Base-by-base conservation (phyloP, 2,329 filamentous ascomycete species). In the Didymella pomorum region DNA sequence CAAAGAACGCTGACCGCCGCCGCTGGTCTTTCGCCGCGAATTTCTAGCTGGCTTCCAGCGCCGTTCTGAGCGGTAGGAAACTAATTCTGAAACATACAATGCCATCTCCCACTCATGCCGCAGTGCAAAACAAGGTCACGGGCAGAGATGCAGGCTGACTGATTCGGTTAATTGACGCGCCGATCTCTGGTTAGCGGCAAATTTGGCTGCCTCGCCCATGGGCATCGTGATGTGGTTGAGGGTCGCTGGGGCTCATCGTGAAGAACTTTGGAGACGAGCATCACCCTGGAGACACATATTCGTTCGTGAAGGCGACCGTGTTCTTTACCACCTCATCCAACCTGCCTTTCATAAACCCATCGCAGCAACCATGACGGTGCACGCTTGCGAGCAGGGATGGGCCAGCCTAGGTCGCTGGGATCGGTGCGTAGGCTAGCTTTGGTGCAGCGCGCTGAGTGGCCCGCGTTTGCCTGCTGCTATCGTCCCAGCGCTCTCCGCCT, bases 381-480 rank as follows among this genome's bases (percentile, higher is more conserved):
- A 52, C 49, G 55, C 55, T 58, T 58, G 51, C 50, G 50, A 45
- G 63, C 64, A 67, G 60, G 65, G 65, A 62, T 64, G 60, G 23
- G 59, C 29, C 14, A 31, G 29, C 52, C 60, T 61, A 58, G 65
- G 59, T 57, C 51, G 61, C 63, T 56, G 53, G 62, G 64, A 50
- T 62, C 64, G 58, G 59, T 35, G 54, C 53, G 37, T 46, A 52
- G 53, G 56, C 43, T 57, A 62, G 61, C 23, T 25, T 25, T 25
- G 23, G 23, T 52, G 62, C 62, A 35, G 58, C 49, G 43, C 56
- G 64, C 60, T 68, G 64, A 68, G 56, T 66, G 65, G 65, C 52
- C 62, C 48, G 52, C 60, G 52, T 52, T 61, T 61, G 52, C 23
- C 23, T 25, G 57, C 44, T 52, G 42, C 53, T 44, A 58, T 50